Percentiles rank a stretch among this genome's conserved stretches.
Evolutionary conservation across 129 eudicot species (phyloP).

Genomic region (Centella asiatica): DNA sequence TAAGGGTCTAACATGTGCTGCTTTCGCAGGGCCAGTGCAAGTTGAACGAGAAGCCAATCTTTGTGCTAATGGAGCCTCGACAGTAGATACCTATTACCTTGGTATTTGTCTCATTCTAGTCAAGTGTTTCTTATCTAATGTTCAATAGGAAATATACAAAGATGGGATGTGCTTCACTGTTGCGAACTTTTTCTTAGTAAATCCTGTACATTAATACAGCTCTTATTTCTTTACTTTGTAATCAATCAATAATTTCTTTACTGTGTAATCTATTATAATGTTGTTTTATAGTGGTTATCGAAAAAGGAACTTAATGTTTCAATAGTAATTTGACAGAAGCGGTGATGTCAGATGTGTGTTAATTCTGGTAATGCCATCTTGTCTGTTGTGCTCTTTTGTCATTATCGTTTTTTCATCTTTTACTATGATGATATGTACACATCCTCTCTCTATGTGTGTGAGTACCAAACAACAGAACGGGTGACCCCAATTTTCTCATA

Average conservation of each 20-base stretch:
- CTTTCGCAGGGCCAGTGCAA: slow-evolving; percentile 48
- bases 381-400: too few species aligned
- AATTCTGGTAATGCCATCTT: too few species aligned
- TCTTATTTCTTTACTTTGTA: not conserved
- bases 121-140: not conserved
- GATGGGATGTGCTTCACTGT: not conserved
- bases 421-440: too few species aligned
- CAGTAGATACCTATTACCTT: slow-evolving; percentile 23
- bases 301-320: not conserved
- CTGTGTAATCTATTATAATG: not conserved
- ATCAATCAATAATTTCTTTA: not conserved
- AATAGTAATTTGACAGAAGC: not conserved
- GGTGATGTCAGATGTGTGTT: not conserved
- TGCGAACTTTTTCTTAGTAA: not conserved
- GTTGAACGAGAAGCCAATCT: slow-evolving; percentile 68
- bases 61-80: slow-evolving; percentile 89
- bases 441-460: too few species aligned
- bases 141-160: not conserved
- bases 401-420: too few species aligned
- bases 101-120: slow-evolving; percentile 16
- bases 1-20: not conserved
- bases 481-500: too few species aligned
- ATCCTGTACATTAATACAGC: not conserved
- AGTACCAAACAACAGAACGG: too few species aligned
- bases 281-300: not conserved